These are phyloP conservation scores for Incumbomyces delicatus DNA, from an alignment of 2,329 filamentous ascomycete species.

Conservation along the genomic window DNA sequence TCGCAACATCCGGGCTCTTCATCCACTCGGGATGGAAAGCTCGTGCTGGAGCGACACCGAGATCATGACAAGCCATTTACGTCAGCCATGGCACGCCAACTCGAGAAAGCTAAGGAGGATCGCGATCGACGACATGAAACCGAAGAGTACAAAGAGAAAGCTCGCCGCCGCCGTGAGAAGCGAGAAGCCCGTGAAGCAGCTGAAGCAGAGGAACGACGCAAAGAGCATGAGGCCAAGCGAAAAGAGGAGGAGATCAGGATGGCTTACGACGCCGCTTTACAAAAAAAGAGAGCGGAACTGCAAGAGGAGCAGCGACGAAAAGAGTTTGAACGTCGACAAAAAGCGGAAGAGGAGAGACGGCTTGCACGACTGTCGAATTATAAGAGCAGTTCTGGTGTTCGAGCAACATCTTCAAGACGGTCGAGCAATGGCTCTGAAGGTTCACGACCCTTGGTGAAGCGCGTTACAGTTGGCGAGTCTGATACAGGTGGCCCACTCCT, in stretches of 20 bases:
- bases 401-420: background rate
- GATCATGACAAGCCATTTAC: constrained; percentile 25
- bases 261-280: constrained; percentile 7
- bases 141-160: constrained; percentile 16
- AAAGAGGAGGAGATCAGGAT: constrained; percentile 14
- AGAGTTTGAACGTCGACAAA: constrained; percentile 5
- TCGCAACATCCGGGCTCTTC: constrained; percentile 6
- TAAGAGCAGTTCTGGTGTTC: background rate
- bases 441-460: constrained; percentile 11
- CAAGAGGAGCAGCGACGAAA: constrained; percentile 17
- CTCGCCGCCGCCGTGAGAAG: constrained; percentile 11
- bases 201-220: constrained; percentile 18
- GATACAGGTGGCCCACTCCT: constrained; percentile 31
- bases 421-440: constrained; percentile 5
- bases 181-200: constrained; percentile 11
- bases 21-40: constrained; percentile 21
- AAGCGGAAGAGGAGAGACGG: constrained; percentile 1
- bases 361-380: background rate
- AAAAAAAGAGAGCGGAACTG: constrained; percentile 9
- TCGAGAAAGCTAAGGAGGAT: constrained; percentile 25
- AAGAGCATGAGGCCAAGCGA: constrained; percentile 15
- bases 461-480: constrained; percentile 31
- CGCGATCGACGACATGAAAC: constrained; percentile 13
- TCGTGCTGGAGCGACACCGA: constrained; percentile 24
- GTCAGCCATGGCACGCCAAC: constrained; percentile 20